Evolutionary conservation across 2,329 filamentous ascomycete species (phyloP), one percentile per base, ranked within the genome.

Genomic region (Aspergillus luchuensis): DNA sequence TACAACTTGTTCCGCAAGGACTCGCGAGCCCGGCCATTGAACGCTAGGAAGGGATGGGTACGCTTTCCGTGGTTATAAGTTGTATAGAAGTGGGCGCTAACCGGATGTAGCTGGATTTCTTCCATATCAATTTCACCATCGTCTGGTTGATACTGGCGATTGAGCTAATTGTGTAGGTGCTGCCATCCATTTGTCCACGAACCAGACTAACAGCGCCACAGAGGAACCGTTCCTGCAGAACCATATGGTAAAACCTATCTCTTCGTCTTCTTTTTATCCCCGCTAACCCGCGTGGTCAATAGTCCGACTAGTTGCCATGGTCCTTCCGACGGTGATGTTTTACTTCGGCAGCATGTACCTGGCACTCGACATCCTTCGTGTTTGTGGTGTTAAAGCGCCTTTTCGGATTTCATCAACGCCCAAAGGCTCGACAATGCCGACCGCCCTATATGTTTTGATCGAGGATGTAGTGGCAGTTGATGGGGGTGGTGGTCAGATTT

Each of bases 391-490:
- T 63, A 78, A 76, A 67, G 83, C 86, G 0, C 86, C 85, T 0
- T 88, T 86, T 68, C 83, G 85, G 49, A 85, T 89, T 63, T 88
- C 85, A 56, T 89, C 87, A 2, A 85, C 86, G 0, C 81, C 81
- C 0, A 87, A 86, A 68, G 87, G 87, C 17, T 81, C 80, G 15
- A 76, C 73, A 5, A 84, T 89, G 59, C 81, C 84, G 3, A 88
- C 88, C 0, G 82, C 85, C 2, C 80, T 85, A 1, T 87, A 88
- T 66, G 88, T 87, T 53, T 80, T 90, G 30, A 84, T 89, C 25
- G 88, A 90, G 73, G 88, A 90, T 67, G 81, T 89, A 23, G 82
- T 89, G 13, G 87, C 85, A 4, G 88, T 90, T 43, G 88, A 90
- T 68, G 87, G 86, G 19, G 83, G 81, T 3, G 87, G 85, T 8